Conservation (phyloP, 2,329 filamentous ascomycete genomes). For the Sphaerostilbella broomeana region DNA sequence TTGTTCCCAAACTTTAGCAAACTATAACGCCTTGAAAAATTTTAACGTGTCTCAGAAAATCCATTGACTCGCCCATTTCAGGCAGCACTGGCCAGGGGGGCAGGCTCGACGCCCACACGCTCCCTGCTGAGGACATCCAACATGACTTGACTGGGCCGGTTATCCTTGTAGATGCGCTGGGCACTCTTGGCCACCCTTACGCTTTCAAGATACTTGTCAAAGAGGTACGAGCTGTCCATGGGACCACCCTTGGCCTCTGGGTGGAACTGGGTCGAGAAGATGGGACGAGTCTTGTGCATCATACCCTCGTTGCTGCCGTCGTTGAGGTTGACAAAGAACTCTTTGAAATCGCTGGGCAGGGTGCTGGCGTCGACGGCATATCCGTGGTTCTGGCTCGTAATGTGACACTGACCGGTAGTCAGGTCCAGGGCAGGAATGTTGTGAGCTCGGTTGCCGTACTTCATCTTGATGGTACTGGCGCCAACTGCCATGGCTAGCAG, state of each 20-base stretch:
- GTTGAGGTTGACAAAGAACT: constrained; percentile 98
- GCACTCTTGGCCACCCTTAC: constrained; percentile 83
- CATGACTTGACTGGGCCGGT: constrained; percentile 78
- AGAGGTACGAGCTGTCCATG: constrained; percentile 90
- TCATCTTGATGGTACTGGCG: constrained; percentile 89
- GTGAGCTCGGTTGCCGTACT: constrained; percentile 98
- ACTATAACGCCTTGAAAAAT: neutral
- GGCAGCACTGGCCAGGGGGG: constrained; percentile 46
- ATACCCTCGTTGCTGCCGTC: constrained; percentile 96
- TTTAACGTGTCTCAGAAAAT: neutral
- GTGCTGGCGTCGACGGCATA: constrained; percentile 88
- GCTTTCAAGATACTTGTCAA: constrained; percentile 91
- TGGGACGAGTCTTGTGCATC: constrained; percentile 91
- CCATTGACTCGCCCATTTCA: constrained; percentile 19
- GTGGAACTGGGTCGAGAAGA: constrained; percentile 98
- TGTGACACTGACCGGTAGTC: constrained; percentile 95
- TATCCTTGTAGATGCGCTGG: constrained; percentile 74
- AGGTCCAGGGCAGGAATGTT: constrained; percentile 95
- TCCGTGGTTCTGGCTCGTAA: constrained; percentile 97
- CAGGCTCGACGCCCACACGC: constrained; percentile 78
- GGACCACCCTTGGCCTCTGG: constrained; percentile 97
- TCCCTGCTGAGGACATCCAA: constrained; percentile 90
- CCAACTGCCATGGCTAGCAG: constrained; percentile 84
- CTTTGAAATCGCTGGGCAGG: constrained; percentile 81
- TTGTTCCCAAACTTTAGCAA: neutral